phyloP scores from a whole-genome alignment of 2,329 filamentous ascomycete species.

The Fusarium avenaceum region DNA sequence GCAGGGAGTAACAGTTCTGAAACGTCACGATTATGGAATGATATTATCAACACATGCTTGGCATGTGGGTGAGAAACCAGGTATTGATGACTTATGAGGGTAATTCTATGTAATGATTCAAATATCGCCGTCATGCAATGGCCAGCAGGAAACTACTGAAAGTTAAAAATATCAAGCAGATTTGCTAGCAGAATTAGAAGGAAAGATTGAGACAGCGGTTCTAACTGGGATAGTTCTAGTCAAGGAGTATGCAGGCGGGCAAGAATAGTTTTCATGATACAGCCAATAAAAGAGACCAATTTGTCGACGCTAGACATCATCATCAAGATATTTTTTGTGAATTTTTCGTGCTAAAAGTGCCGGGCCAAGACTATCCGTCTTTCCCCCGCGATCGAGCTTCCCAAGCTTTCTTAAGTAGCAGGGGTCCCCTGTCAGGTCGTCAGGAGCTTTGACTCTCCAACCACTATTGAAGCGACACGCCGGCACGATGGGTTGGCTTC shows the following conservation, averaged over 20 bases:
- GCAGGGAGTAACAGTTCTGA: background rate
- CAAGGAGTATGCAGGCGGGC: background rate
- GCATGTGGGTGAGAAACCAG: constrained; percentile 1
- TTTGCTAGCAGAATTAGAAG: background rate
- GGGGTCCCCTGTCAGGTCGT: constrained; percentile 24
- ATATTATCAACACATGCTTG: constrained; percentile 4
- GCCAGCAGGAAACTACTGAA: constrained; percentile 10
- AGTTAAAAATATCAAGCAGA: constrained; percentile 20
- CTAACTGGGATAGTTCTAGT: constrained; percentile 11
- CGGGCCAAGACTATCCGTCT: constrained; percentile 3
- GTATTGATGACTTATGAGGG: background rate
- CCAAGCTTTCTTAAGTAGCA: constrained; percentile 6
- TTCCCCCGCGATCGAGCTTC: constrained; percentile 25
- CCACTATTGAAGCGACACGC: constrained; percentile 12
- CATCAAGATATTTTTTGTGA: background rate
- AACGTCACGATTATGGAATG: constrained; percentile 35
- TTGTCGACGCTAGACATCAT: constrained; percentile 4
- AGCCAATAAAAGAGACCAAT: background rate
- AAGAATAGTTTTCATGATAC: constrained; percentile 14
- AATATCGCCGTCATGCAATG: constrained; percentile 23
- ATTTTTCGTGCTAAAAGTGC: background rate
- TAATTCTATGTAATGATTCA: background rate
- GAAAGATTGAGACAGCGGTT: background rate
- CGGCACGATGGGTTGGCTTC: constrained; percentile 9
- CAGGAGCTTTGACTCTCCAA: background rate